Base-by-base conservation (phyloP, 1,284 basidiomycete genomes). In the Cutaneotrichosporon cyanovorans region DNA sequence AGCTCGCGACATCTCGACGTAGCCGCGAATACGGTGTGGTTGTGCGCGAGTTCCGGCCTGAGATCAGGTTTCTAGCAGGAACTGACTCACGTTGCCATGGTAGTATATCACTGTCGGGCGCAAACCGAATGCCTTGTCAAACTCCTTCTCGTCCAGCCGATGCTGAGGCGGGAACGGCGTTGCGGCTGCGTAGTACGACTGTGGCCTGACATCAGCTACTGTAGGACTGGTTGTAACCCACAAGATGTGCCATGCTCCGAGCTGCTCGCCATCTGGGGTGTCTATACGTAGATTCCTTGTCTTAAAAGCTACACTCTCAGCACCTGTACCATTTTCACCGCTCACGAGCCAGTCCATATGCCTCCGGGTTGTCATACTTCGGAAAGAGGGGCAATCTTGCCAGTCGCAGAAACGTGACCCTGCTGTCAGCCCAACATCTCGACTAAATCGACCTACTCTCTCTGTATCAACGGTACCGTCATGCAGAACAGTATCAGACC, bases 221-320 rank as follows among this genome's bases (percentile, higher is more conserved):
- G 10, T 9, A 9, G 12, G 2, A 9, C 72, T 43, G n/a, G n/a
- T n/a, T n/a, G n/a, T n/a, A n/a, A n/a, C n/a, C n/a, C 51, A 83
- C 38, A 95, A 75, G 25, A 90, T 72, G 67, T 93, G 89, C 92
- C 91, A 97, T 8, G 85, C 84, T 6, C 92, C 92, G 23, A 96
- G 69, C 0, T 75, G 77, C 51, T 84, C 77, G 39, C 86, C 84
- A 62, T 96, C 92, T 0, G 78, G 61, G 0, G 89, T 90, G 10
- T 73, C 66, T 5, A 95, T 70, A 42, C 78, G 70, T 20, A 92
- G 61, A 59, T 91, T 86, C 33, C 81, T 71, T 0, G 86, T 82
- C 63, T 89, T 91, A 58, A 80, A 83, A 2, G 87, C 87, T 85
- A 59, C 59, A 25, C 16, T 21, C 33, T 47, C n/a, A 51, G 42